Evolutionary conservation across 2,329 filamentous ascomycete species (phyloP).

Genomic region (Lecanicillium sp.): DNA sequence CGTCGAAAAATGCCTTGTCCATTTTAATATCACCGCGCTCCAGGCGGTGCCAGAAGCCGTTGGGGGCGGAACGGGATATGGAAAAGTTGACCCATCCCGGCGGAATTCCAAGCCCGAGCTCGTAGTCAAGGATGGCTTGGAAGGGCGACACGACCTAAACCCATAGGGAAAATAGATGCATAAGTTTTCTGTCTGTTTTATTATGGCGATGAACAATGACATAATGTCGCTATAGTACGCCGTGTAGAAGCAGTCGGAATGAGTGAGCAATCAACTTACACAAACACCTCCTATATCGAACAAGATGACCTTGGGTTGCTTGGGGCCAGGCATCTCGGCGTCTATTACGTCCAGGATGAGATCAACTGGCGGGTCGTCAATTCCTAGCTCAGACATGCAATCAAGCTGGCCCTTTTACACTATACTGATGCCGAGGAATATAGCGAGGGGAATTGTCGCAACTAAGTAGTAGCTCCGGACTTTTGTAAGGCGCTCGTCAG

Average conservation of each 20-base stretch:
- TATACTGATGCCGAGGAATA: no score
- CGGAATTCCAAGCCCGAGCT: conserved; percentile 67
- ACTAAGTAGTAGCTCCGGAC: no score
- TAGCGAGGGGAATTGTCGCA: no score
- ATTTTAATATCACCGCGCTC: conserved; percentile 77
- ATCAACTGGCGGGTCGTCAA: conserved; percentile 14
- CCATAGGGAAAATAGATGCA: not conserved
- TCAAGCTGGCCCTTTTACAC: no score
- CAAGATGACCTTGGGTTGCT: conserved; percentile 64
- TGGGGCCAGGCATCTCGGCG: conserved; percentile 31
- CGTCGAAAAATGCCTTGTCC: conserved; percentile 65
- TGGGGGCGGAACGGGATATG: conserved; percentile 69
- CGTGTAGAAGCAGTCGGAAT: no score
- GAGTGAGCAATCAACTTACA: no score
- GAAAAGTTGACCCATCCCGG: conserved; percentile 87
- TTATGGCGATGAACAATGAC: not conserved
- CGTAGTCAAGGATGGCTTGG: conserved; percentile 88
- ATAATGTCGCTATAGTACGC: no score
- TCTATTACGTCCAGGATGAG: conserved; percentile 23
- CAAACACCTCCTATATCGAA: conserved; percentile 97
- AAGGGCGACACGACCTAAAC: conserved; percentile 80
- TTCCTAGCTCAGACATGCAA: conserved; percentile 4
- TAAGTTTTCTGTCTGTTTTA: not conserved
- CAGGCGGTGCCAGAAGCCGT: conserved; percentile 80
- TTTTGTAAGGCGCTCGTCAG: not conserved